These are phyloP conservation scores for Ganoderma leucocontextum DNA, from an alignment of 1,284 basidiomycete species.

Conservation along the genomic window DNA sequence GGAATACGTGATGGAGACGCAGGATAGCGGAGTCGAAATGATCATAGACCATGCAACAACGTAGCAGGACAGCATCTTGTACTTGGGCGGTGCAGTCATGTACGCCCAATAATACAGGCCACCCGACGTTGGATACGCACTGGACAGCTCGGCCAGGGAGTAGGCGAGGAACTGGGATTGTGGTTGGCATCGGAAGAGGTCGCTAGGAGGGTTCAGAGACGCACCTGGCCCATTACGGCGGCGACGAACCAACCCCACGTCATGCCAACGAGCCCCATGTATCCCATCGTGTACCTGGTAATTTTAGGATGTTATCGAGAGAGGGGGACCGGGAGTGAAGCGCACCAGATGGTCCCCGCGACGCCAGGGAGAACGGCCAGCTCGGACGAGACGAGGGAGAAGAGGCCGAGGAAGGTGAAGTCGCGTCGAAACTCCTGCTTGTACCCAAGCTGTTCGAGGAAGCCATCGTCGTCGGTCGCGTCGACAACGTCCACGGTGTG, in stretches of 20 bases:
- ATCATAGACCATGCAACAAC: slow-evolving; percentile 34
- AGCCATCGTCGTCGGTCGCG: slow-evolving; percentile 36
- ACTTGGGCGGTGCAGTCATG: slow-evolving; percentile 67
- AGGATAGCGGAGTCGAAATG: slow-evolving; percentile 31
- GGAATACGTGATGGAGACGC: slow-evolving; percentile 33
- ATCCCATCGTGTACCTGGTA: slow-evolving; percentile 74
- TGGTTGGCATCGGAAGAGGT: slow-evolving; percentile 40
- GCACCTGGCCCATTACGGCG: slow-evolving; percentile 56
- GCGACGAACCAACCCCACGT: slow-evolving; percentile 65
- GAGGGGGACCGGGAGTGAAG: background rate
- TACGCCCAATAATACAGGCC: slow-evolving; percentile 88
- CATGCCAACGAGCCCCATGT: slow-evolving; percentile 82
- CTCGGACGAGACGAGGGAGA: slow-evolving; percentile 68
- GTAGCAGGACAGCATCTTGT: slow-evolving; percentile 69
- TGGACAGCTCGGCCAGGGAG: slow-evolving; percentile 75
- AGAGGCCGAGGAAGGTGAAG: slow-evolving; percentile 52
- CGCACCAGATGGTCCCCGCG: slow-evolving; percentile 28
- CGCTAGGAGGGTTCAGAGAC: background rate
- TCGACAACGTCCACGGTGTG: background rate
- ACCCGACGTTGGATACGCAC: slow-evolving; percentile 77
- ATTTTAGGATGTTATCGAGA: slow-evolving; percentile 42
- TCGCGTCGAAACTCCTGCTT: slow-evolving; percentile 56
- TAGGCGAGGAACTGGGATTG: slow-evolving; percentile 70
- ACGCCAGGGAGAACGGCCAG: slow-evolving; percentile 59
- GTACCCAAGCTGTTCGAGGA: slow-evolving; percentile 49